phyloP scores from a whole-genome alignment of 1,139 yeast species.

The Sugiyamaella novakii region DNA sequence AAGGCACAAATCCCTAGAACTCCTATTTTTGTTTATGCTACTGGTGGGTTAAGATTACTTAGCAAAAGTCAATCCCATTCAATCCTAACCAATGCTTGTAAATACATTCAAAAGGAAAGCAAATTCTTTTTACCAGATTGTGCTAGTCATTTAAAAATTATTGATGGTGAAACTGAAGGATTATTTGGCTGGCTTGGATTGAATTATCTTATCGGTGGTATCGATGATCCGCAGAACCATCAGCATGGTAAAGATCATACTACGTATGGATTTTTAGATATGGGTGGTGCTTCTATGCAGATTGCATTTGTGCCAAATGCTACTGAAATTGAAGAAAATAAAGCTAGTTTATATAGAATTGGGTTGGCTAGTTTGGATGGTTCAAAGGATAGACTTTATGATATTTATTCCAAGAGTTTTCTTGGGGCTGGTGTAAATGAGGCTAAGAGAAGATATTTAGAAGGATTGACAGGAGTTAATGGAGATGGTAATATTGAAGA shows the following conservation, averaged over 20 bases:
- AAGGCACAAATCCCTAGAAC: slow-evolving; percentile 67
- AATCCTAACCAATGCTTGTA: slow-evolving; percentile 58
- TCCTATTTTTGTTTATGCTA: slow-evolving; percentile 75
- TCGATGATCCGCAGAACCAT: slow-evolving; percentile 53
- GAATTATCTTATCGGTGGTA: slow-evolving; percentile 65
- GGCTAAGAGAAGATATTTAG: slow-evolving; percentile 57
- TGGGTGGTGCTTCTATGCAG: slow-evolving; percentile 91
- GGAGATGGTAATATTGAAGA: slow-evolving; percentile 39
- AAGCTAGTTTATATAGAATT: slow-evolving; percentile 56
- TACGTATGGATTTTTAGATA: slow-evolving; percentile 75
- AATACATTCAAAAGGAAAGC: slow-evolving; percentile 54
- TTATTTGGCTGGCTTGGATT: slow-evolving; percentile 80
- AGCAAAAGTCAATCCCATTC: slow-evolving; percentile 55
- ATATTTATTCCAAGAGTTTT: slow-evolving; percentile 65
- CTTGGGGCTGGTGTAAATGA: slow-evolving; percentile 77
- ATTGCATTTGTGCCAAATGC: slow-evolving; percentile 72
- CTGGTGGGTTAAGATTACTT: slow-evolving; percentile 78
- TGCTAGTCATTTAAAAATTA: slow-evolving; percentile 58
- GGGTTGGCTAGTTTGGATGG: slow-evolving; percentile 47
- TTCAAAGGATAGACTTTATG: slow-evolving; percentile 42
- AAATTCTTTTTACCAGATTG: slow-evolving; percentile 60
- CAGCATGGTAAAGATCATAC: slow-evolving; percentile 56
- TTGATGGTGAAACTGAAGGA: slow-evolving; percentile 80
- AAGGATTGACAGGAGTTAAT: slow-evolving; percentile 26
- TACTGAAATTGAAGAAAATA: slow-evolving; percentile 57